A percentile compares a stretch with the other conserved stretches of the same genome.
Conservation (phyloP, 2,329 filamentous ascomycete genomes). For the Xylariales sp. region DNA sequence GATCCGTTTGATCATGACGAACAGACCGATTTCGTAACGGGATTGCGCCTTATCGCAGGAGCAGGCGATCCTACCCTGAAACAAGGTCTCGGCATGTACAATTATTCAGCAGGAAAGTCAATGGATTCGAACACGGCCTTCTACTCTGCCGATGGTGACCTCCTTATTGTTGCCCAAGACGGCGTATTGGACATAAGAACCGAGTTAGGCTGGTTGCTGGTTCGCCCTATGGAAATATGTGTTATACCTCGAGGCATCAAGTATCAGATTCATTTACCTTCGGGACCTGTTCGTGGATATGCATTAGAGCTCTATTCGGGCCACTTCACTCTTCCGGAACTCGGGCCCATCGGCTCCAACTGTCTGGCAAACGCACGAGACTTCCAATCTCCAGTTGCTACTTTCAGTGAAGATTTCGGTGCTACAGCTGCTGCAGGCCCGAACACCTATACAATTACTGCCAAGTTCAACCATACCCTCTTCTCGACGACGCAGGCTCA, state of each 20-base stretch:
- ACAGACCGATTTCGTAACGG: slow-evolving; percentile 40
- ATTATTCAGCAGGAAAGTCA: slow-evolving; percentile 67
- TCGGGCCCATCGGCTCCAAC: slow-evolving; percentile 60
- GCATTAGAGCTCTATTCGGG: slow-evolving; percentile 60
- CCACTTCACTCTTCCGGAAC: slow-evolving; percentile 57
- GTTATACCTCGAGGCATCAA: slow-evolving; percentile 62
- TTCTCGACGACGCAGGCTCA: slow-evolving; percentile 58
- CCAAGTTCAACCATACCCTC: slow-evolving; percentile 58
- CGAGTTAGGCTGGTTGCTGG: slow-evolving; percentile 59
- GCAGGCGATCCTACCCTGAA: slow-evolving; percentile 72
- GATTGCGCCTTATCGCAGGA: slow-evolving; percentile 61
- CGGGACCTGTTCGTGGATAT: slow-evolving; percentile 50
- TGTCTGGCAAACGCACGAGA: slow-evolving; percentile 59
- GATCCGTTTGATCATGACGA: slow-evolving; percentile 71
- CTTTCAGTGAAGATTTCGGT: slow-evolving; percentile 50
- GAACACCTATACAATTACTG: slow-evolving; percentile 40
- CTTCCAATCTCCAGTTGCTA: slow-evolving; percentile 60
- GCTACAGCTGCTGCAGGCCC: slow-evolving; percentile 26
- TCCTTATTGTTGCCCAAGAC: slow-evolving; percentile 63
- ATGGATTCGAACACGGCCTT: slow-evolving; percentile 67
- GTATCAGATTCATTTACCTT: slow-evolving; percentile 55
- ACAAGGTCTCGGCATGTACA: slow-evolving; percentile 64
- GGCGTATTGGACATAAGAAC: slow-evolving; percentile 63
- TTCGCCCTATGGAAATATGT: slow-evolving; percentile 63
- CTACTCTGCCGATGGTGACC: slow-evolving; percentile 70